Conservation (phyloP, 257 asterid genomes). For the Solanum phureja region DNA sequence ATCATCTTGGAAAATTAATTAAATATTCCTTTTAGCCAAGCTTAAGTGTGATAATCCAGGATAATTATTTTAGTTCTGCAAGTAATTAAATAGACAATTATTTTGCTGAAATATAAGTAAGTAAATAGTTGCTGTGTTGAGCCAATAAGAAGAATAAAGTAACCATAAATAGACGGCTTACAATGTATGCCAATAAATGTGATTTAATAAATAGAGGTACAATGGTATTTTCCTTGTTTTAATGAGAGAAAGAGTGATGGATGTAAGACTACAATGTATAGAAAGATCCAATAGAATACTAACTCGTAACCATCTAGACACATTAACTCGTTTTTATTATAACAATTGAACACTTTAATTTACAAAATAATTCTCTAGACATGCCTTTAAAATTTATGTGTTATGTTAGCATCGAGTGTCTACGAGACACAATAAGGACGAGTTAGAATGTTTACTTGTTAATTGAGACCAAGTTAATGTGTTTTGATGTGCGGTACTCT, state of each 20-base stretch:
- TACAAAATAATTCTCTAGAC: rapidly evolving
- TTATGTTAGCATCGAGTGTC: too few relatives aligned
- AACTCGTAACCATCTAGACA: background rate
- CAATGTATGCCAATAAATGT: background rate
- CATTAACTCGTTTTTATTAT: background rate
- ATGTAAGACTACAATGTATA: background rate
- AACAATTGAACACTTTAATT: too few relatives aligned
- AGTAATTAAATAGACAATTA: background rate
- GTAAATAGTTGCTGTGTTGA: background rate
- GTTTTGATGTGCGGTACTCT: background rate
- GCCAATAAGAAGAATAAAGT: background rate
- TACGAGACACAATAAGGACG: rapidly evolving
- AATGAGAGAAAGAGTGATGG: background rate
- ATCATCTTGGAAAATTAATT: background rate
- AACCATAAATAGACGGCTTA: background rate
- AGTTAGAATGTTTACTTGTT: too few relatives aligned
- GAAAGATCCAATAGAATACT: background rate
- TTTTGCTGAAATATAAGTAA: background rate
- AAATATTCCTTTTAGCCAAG: background rate
- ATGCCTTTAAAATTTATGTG: too few relatives aligned
- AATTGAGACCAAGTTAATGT: too few relatives aligned
- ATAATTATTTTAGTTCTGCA: background rate
- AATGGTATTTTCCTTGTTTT: background rate
- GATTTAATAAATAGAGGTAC: background rate
- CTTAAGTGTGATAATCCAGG: background rate